Conservation (phyloP, 1,139 yeast genomes). For the Spathaspora sp. region DNA sequence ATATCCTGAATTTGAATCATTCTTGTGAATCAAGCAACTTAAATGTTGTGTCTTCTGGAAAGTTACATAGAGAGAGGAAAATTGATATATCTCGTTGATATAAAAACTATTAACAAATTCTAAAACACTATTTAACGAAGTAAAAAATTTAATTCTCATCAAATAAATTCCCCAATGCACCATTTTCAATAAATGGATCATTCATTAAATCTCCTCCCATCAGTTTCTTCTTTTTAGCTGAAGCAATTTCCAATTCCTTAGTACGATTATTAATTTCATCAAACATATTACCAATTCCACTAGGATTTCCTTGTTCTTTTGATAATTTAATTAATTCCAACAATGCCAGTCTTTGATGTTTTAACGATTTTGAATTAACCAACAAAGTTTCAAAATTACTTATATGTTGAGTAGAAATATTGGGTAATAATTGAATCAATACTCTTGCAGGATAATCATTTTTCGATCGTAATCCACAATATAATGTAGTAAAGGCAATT, state of each 20-base stretch:
- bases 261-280: slow-evolving; percentile 47
- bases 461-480: slow-evolving; percentile 68
- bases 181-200: slow-evolving; percentile 65
- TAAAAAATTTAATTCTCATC: neutral
- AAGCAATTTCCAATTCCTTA: slow-evolving; percentile 44
- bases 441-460: slow-evolving; percentile 55
- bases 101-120: neutral
- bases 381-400: slow-evolving; percentile 60
- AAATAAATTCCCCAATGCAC: slow-evolving; percentile 40
- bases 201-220: slow-evolving; percentile 56
- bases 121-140: neutral
- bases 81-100: neutral
- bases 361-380: slow-evolving; percentile 59
- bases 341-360: slow-evolving; percentile 74
- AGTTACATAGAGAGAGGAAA: too few relatives aligned
- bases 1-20: too few relatives aligned
- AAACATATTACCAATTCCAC: slow-evolving; percentile 23
- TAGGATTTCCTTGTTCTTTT: slow-evolving; percentile 25
- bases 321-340: slow-evolving; percentile 60
- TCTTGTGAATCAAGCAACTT: too few relatives aligned
- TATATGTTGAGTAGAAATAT: slow-evolving; percentile 44
- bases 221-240: slow-evolving; percentile 42
- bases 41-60: too few relatives aligned
- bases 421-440: slow-evolving; percentile 45
- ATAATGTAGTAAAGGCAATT: slow-evolving; percentile 76